Evolutionary conservation across 768 basidiomycete species (phyloP).

Genomic region (Leccinum boreale): DNA sequence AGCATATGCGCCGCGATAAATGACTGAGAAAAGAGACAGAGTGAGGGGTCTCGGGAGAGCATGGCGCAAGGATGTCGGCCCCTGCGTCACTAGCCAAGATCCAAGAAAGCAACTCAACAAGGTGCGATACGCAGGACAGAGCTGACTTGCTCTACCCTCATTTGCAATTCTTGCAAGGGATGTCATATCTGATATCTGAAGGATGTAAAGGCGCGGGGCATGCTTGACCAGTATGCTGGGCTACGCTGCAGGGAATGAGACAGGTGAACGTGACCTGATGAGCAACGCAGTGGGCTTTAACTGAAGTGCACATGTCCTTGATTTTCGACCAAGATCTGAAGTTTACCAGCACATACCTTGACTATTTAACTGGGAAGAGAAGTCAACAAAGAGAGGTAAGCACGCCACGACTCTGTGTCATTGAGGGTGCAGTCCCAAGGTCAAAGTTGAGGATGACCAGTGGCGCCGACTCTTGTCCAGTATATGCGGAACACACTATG

Average conservation of each 20-base stretch:
- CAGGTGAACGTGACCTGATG: background rate
- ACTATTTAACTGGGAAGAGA: slow-evolving; percentile 13
- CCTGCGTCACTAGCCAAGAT: background rate
- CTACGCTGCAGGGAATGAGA: background rate
- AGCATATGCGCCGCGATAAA: background rate
- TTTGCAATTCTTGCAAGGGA: slow-evolving; percentile 14
- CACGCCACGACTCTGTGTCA: slow-evolving; percentile 6
- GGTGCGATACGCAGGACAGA: background rate
- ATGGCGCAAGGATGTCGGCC: background rate
- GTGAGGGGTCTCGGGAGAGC: background rate
- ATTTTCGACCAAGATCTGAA: slow-evolving; percentile 7
- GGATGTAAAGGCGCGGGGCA: background rate
- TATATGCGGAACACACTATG: slow-evolving; percentile 1
- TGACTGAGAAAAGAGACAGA: background rate
- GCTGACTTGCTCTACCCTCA: slow-evolving; percentile 4
- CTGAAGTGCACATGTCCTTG: slow-evolving; percentile 16
- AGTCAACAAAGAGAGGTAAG: background rate
- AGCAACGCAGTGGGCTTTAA: slow-evolving; percentile 5
- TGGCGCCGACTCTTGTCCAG: slow-evolving; percentile 13
- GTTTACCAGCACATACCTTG: slow-evolving; percentile 12
- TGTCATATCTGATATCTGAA: background rate
- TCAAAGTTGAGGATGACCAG: background rate
- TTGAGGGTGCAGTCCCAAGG: background rate
- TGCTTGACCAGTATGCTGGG: too few species aligned
- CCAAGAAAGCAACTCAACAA: background rate